A percentile compares a stretch with the other conserved stretches of the same genome.
Evolutionary conservation across 257 asterid species (phyloP).

Genomic region (Galeopsis tetrahit): DNA sequence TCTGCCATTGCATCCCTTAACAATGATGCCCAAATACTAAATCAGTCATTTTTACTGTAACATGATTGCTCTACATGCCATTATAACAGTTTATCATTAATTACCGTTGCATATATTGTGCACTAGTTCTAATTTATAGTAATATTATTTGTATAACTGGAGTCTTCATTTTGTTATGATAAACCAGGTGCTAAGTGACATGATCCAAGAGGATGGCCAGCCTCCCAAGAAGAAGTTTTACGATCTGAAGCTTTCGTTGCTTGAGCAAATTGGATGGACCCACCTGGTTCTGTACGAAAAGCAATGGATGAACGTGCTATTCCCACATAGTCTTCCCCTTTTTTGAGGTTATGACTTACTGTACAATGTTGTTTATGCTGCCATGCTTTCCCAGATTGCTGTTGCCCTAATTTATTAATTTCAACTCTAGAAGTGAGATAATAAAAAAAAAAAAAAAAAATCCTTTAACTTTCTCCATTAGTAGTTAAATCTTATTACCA

Average conservation of each 20-base stretch:
- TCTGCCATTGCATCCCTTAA: constrained; percentile 22
- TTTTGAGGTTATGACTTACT: constrained; percentile 46
- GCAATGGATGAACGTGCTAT: constrained; percentile 86
- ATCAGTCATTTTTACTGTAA: constrained; percentile 6
- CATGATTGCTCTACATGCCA: background rate
- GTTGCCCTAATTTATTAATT: background rate
- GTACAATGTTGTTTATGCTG: background rate
- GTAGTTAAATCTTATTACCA: background rate
- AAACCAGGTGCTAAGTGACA: constrained; percentile 69
- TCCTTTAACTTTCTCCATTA: too few relatives aligned
- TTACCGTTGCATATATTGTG: background rate
- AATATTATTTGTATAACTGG: background rate
- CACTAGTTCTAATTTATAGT: constrained; percentile 6
- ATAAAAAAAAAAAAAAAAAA: background rate
- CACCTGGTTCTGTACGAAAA: constrained; percentile 77
- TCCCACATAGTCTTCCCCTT: constrained; percentile 73
- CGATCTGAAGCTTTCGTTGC: constrained; percentile 76
- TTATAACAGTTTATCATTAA: background rate
- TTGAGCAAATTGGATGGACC: constrained; percentile 73
- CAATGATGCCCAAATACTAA: background rate
- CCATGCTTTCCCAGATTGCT: constrained; percentile 13
- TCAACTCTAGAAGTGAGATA: background rate
- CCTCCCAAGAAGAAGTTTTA: constrained; percentile 87
- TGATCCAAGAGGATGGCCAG: constrained; percentile 77
- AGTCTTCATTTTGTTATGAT: constrained; percentile 7